These are phyloP conservation scores for Prunus padus DNA, from an alignment of 306 rosid genomes.

Conservation along the genomic window DNA sequence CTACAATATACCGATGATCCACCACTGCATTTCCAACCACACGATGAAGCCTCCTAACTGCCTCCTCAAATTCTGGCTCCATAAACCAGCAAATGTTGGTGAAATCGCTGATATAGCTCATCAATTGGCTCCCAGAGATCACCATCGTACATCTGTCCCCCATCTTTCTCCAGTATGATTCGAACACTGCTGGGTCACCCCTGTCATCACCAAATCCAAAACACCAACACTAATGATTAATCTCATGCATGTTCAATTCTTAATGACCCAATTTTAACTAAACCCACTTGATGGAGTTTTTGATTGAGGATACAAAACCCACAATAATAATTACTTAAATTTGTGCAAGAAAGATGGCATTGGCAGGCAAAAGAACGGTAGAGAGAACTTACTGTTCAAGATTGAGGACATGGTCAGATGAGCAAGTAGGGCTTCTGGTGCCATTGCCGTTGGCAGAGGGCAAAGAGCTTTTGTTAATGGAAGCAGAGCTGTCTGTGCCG, in stretches of 20 bases:
- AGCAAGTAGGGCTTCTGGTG: neutral
- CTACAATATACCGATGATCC: constrained; percentile 43
- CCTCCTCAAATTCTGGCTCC: constrained; percentile 44
- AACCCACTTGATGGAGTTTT: neutral
- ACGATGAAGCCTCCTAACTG: constrained; percentile 49
- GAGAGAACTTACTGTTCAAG: constrained; percentile 44
- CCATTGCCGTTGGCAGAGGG: constrained; percentile 3
- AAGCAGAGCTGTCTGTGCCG: constrained; percentile 19
- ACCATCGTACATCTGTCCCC: constrained; percentile 54
- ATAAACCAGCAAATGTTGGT: constrained; percentile 60
- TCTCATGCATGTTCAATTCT: constrained; percentile 1
- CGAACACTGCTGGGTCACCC: constrained; percentile 60
- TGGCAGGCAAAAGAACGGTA: no score
- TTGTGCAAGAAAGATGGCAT: no score
- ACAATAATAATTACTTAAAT: no score
- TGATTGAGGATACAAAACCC: no score
- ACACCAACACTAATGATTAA: neutral
- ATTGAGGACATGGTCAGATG: constrained; percentile 27
- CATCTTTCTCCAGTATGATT: constrained; percentile 50
- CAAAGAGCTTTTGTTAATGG: constrained; percentile 14
- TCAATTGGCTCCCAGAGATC: constrained; percentile 49
- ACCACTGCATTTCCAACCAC: constrained; percentile 62
- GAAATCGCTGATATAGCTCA: constrained; percentile 54
- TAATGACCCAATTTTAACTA: neutral
- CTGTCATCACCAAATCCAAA: constrained; percentile 28